Conservation (phyloP, 2,329 filamentous ascomycete genomes). For the Penicillium italicum region DNA sequence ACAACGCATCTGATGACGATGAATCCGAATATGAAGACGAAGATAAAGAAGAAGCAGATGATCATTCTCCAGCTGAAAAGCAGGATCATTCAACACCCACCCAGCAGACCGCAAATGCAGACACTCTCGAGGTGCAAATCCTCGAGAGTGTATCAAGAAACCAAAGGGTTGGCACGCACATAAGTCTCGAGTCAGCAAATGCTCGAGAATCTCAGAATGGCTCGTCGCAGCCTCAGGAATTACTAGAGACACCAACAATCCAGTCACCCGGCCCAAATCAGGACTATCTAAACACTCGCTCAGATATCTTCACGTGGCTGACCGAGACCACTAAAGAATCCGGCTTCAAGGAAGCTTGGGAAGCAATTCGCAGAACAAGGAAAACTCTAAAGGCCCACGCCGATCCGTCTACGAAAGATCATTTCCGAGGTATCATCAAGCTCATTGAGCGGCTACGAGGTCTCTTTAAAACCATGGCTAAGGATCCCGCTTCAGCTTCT, state of each 20-base stretch:
- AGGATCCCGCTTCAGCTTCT: neutral
- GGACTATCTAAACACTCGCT: no score
- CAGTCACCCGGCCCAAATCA: neutral
- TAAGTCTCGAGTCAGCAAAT: neutral
- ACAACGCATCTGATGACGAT: neutral
- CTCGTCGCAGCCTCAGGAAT: neutral
- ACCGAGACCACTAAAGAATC: neutral
- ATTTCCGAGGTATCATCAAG: neutral
- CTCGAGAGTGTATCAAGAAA: neutral
- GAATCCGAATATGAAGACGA: neutral
- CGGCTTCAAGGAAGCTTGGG: conserved; percentile 6
- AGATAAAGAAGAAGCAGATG: neutral
- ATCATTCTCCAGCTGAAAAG: neutral
- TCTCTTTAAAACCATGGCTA: neutral
- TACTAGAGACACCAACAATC: neutral
- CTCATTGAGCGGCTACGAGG: neutral
- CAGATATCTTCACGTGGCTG: conserved; percentile 3
- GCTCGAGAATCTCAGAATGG: neutral
- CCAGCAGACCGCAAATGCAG: neutral
- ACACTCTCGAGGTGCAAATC: neutral
- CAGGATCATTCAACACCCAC: neutral
- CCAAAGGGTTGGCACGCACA: neutral
- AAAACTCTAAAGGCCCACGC: neutral
- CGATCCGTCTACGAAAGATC: neutral
- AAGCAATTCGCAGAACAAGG: neutral